These are phyloP conservation scores for Fusarium pseudograminearum DNA, from an alignment of 2,329 filamentous ascomycete genomes.

Conservation along the genomic window DNA sequence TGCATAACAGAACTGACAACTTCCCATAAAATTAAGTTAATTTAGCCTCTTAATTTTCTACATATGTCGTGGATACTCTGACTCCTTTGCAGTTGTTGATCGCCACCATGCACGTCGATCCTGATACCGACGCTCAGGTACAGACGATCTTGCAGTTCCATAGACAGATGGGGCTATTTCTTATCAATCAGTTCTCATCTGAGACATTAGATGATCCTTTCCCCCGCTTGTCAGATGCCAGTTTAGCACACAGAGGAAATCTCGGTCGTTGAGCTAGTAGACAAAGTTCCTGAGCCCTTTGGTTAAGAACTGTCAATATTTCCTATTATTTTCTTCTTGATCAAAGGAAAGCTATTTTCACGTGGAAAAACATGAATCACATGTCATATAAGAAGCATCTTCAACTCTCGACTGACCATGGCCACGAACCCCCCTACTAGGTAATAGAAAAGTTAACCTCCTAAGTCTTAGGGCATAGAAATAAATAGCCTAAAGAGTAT, in stretches of 20 bases:
- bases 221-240: neutral
- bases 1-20: neutral
- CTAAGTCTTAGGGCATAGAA: too few relatives aligned
- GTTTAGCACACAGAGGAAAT: neutral
- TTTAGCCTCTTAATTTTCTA: too few relatives aligned
- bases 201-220: neutral
- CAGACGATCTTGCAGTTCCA: neutral
- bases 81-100: neutral
- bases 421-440: neutral
- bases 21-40: neutral
- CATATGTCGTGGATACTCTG: neutral
- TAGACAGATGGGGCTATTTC: neutral
- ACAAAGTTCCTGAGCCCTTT: neutral
- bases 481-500: too few relatives aligned
- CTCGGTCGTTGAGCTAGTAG: neutral
- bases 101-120: neutral
- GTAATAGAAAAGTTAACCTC: too few relatives aligned
- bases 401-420: neutral
- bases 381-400: neutral
- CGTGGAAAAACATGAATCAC: neutral
- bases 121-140: neutral
- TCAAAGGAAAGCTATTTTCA: neutral
- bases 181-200: conserved; percentile 1
- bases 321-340: neutral
- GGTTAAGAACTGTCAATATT: neutral